phyloP scores from a whole-genome alignment of 2,329 filamentous ascomycete species.

The Penicillium paneum region DNA sequence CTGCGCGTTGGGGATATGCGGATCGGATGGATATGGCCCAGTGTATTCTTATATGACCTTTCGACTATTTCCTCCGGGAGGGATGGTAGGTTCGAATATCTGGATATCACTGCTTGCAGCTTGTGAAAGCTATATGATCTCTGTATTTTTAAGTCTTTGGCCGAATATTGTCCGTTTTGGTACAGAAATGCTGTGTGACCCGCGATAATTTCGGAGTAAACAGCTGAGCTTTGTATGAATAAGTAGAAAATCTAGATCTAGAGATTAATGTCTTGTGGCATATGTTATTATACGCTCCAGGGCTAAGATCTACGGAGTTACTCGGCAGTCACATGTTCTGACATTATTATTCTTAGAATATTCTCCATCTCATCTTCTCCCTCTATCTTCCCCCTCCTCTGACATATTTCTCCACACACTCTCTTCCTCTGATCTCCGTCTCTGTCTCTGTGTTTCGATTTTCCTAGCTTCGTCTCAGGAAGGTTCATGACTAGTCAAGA shows the following conservation, averaged over 20 bases:
- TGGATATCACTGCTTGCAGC: background rate
- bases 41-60: background rate
- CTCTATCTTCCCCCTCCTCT: background rate
- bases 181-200: background rate
- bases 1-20: background rate
- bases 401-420: background rate
- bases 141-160: constrained; percentile 3
- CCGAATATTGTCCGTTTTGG: background rate
- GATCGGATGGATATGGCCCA: background rate
- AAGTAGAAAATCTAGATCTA: background rate
- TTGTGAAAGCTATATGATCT: background rate
- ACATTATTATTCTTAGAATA: background rate
- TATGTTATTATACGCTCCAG: too few relatives aligned
- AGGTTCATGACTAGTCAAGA: constrained; percentile 45
- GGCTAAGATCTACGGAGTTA: background rate
- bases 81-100: background rate
- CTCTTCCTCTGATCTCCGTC: background rate
- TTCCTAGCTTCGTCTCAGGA: background rate
- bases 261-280: too few relatives aligned
- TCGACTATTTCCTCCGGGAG: background rate
- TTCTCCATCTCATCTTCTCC: background rate
- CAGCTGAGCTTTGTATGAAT: background rate
- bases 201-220: background rate
- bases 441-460: background rate
- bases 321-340: background rate